Base-by-base conservation (phyloP, 768 basidiomycete species). In the Lactarius akahatsu region DNA sequence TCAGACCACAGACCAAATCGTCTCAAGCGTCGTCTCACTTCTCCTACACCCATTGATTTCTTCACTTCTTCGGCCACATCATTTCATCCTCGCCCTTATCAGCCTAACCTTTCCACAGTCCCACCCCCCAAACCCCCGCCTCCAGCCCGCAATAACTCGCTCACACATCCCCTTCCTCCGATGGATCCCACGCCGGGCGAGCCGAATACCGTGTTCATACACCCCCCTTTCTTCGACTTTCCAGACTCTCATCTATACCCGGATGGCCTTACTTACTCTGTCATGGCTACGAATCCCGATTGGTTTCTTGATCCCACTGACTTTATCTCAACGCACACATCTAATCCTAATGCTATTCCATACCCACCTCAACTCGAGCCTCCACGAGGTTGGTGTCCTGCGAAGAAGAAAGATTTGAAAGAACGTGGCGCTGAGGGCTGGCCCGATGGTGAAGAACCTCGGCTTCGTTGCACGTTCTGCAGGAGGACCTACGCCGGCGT, bases 391-490 rank as follows among this genome's bases (percentile, higher is more conserved):
- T 93, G 91, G 91, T 91, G 90, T 72, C 89, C 89, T 32, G 83
- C 90, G n/a, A 91, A 88, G 79, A 91, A 91, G 76, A 90, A 89
- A 71, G 89, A 90, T 70, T 76, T 88, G 28, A 89, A 86, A 73
- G 88, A 87, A 47, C 80, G 86, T 59, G 88, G 88, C 28, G 71
- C 79, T 10, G 88, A 89, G 59, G 85, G 85, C 20, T 91, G 88
- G 88, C 88, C 89, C 10, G 89, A 93, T 65, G 91, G 90, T 30
- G 88, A 90, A 74, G 89, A 91, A 71, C 91, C 91, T 9, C 79
- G 89, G 20, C 80, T 94, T 30, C 82, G 91, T 57, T 94, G 91
- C 76, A 93, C 91, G 1, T 92, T 94, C 72, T 94, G 91, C 71
- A 79, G 92, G 70, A 83, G 92, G 70, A 89, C 87, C 6, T 94